phyloP scores from a whole-genome alignment of 257 asterid genomes.

The Rhazya stricta region DNA sequence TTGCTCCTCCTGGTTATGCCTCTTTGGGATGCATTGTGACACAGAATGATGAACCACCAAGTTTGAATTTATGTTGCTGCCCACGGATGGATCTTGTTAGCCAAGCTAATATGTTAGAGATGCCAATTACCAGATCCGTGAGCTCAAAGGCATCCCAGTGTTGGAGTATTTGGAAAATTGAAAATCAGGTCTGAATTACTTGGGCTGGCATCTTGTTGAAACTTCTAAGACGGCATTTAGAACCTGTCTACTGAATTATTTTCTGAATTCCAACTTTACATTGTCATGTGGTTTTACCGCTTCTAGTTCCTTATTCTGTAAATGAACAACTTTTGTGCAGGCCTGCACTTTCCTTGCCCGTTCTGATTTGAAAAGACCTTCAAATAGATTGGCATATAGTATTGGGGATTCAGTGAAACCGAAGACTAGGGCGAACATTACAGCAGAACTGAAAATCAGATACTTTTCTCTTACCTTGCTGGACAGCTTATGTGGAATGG shows the following conservation, averaged over 20 bases:
- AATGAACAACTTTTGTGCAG: conserved; percentile 29
- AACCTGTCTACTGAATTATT: conserved; percentile 14
- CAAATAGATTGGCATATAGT: conserved; percentile 72
- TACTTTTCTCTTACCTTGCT: conserved; percentile 74
- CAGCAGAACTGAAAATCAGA: conserved; percentile 95
- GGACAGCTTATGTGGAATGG: conserved; percentile 98
- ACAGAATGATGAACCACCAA: conserved; percentile 65
- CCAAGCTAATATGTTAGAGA: conserved; percentile 74
- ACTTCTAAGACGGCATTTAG: neutral
- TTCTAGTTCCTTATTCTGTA: neutral
- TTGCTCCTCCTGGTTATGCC: conserved; percentile 97
- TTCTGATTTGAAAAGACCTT: conserved; percentile 83
- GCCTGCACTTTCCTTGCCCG: conserved; percentile 98
- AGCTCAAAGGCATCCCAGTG: conserved; percentile 70
- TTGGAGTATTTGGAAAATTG: conserved; percentile 99
- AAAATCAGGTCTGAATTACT: conserved; percentile 66
- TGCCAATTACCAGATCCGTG: conserved; percentile 79
- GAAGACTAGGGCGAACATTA: conserved; percentile 80
- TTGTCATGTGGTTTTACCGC: neutral
- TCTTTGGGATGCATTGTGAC: conserved; percentile 92
- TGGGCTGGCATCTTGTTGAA: neutral
- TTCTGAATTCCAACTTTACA: conserved; percentile 1
- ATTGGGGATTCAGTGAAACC: conserved; percentile 89
- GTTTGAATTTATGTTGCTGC: conserved; percentile 64
- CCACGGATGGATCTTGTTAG: conserved; percentile 93